A percentile compares a stretch with the other conserved stretches of the same genome.
Conservation (phyloP, 345 rosid genomes). For the Heritiera fomes region DNA sequence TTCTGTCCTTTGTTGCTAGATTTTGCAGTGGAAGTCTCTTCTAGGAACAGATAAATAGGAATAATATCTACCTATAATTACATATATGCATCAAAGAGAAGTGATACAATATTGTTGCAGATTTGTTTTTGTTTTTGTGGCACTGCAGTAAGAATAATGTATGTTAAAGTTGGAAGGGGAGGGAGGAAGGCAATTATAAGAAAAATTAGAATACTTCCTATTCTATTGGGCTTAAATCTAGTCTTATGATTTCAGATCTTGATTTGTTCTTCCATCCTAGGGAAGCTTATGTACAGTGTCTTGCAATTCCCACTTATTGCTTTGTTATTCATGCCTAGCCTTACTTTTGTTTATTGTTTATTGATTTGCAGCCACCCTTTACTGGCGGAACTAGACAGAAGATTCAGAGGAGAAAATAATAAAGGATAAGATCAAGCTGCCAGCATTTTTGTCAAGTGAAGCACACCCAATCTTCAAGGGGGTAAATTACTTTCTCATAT, state of each 20-base stretch:
- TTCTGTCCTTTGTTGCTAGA: not conserved
- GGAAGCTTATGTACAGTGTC: not conserved
- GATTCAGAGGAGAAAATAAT: constrained; percentile 54
- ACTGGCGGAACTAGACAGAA: constrained; percentile 47
- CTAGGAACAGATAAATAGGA: not conserved
- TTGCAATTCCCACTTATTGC: not conserved
- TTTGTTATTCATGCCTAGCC: not conserved
- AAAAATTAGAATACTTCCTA: no score
- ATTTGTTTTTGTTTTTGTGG: no score
- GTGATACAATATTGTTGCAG: not conserved
- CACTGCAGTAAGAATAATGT: no score
- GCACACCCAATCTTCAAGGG: constrained; percentile 51
- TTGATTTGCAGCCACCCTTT: constrained; percentile 49
- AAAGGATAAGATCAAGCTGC: constrained; percentile 51
- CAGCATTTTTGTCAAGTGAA: constrained; percentile 48
- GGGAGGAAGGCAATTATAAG: no score
- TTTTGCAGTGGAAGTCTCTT: not conserved
- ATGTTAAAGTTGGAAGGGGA: no score
- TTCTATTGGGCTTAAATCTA: not conserved
- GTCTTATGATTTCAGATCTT: not conserved
- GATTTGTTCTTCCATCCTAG: not conserved
- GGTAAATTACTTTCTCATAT: constrained; percentile 26
- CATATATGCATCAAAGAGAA: not conserved
- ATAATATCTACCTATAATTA: not conserved
- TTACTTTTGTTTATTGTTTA: constrained; percentile 1